These are phyloP conservation scores for Lunularia cruciata DNA, from an alignment of 225 moss, liverwort and hornwort genomes.

Conservation along the genomic window DNA sequence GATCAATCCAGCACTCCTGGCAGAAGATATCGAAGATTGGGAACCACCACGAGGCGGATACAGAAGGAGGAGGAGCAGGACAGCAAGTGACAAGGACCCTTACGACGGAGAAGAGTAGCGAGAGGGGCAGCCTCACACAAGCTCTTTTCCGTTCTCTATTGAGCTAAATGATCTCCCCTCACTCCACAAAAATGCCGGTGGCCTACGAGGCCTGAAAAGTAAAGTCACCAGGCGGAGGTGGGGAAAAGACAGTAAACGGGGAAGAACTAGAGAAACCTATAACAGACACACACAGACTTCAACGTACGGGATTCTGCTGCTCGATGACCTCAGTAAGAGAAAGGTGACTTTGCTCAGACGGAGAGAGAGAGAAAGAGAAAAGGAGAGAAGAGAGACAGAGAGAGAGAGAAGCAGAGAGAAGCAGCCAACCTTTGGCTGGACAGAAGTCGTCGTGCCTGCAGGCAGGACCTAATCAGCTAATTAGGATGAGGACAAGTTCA, in stretches of 20 bases:
- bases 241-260: neutral
- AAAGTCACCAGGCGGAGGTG: neutral
- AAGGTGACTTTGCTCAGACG: neutral
- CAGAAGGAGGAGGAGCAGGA: neutral
- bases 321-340: neutral
- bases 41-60: neutral
- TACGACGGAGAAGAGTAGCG: too few species aligned
- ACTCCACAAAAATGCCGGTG: neutral
- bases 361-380: neutral
- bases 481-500: neutral
- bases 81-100: neutral
- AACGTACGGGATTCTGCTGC: neutral
- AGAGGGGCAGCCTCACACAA: neutral
- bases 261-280: too few species aligned
- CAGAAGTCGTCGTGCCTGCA: too few species aligned
- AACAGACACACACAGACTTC: neutral
- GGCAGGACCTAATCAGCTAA: too few species aligned
- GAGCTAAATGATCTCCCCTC: neutral
- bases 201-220: slow-evolving; percentile 3
- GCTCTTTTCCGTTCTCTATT: neutral
- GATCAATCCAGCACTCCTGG: too few species aligned
- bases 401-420: neutral
- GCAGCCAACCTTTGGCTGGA: too few species aligned
- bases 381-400: neutral
- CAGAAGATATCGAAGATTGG: neutral